Evolutionary conservation across 306 rosid genomes (phyloP), one percentile per base, ranked within the genome.

Genomic region (Heteromeles arbutifolia): DNA sequence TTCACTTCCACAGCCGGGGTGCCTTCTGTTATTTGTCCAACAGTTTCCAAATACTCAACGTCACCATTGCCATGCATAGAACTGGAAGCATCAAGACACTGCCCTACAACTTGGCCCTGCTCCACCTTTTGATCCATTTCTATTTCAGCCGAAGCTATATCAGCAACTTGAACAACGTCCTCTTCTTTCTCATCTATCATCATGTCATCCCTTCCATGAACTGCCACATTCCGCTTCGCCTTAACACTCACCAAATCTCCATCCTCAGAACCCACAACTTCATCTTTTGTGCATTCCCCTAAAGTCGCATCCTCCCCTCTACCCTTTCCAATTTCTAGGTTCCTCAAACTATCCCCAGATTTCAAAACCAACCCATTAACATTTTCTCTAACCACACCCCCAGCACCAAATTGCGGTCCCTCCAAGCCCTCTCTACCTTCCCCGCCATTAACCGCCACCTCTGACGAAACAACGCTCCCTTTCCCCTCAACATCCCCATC

Each of bases 351-450:
- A 34, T 25, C 74, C 29, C 63, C 79, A 2, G 54, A 76, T 58
- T 66, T 82, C 62, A 68, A 67, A 75, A 56, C 34, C 75, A 67
- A 64, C 56, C 74, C 85, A 22, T 80, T 26, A 69, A 57, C 80
- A 52, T 41, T 72, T 12, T 29, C 76, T 25, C 29, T 67, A 31
- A 66, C 67, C 72, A 14, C 34, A 81, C 3, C 70, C n/a, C 31
- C 50, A 53, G 44, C 59, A 78, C 15, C 73, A 72, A 69, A n/a
- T 15, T 15, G 41, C 12, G 69, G 45, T 58, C 64, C 84, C 67
- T 53, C 69, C 3, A 74, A 74, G 73, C 75, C 34, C 50, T 75
- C 84, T 21, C 10, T 72, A 6, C 8, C 28, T 58, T 77, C 82
- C 61, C 56, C 26, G 57, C 45, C 70, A 53, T 48, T 34, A 81